Percentiles rank a stretch among this genome's conserved stretches.
Evolutionary conservation across 805 yeast species (phyloP).

Genomic region (Lachancea sp.): DNA sequence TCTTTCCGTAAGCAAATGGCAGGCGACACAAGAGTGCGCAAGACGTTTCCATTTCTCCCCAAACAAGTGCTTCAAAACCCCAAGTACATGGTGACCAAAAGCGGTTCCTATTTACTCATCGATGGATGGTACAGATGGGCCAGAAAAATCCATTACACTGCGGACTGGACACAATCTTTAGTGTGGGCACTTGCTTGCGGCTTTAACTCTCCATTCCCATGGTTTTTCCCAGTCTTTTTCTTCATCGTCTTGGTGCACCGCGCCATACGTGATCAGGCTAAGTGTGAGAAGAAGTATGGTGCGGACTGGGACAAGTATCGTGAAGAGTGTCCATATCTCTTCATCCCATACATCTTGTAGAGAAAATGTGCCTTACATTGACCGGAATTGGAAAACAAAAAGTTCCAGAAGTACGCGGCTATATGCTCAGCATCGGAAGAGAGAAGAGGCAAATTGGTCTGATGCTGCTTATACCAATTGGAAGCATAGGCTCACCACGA

Average conservation of each 20-base stretch:
- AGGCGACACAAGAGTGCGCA: conserved; percentile 72
- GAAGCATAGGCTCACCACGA: too few relatives aligned
- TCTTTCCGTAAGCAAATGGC: conserved; percentile 77
- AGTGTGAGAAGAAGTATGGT: conserved; percentile 85
- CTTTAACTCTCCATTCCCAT: conserved; percentile 79
- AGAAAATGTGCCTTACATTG: not conserved
- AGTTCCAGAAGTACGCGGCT: not conserved
- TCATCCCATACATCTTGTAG: conserved; percentile 73
- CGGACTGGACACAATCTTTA: conserved; percentile 81
- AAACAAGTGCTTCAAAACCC: conserved; percentile 79
- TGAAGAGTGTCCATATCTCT: conserved; percentile 83
- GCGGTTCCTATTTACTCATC: conserved; percentile 76
- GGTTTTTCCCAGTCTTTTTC: conserved; percentile 94
- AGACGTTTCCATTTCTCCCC: conserved; percentile 91
- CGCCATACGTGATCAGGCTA: conserved; percentile 77
- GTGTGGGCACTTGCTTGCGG: conserved; percentile 95
- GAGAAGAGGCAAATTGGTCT: too few relatives aligned
- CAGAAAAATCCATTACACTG: conserved; percentile 91
- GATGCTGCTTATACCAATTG: too few relatives aligned
- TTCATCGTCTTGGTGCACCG: conserved; percentile 82
- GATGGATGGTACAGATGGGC: conserved; percentile 96
- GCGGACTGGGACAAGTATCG: conserved; percentile 86
- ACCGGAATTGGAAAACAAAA: not conserved
- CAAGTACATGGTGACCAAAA: conserved; percentile 71
- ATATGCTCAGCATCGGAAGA: not conserved